A percentile compares a stretch with the other conserved stretches of the same genome.
Evolutionary conservation across 169 alveolate species (phyloP).

Genomic region (Plasmodium malariae): DNA sequence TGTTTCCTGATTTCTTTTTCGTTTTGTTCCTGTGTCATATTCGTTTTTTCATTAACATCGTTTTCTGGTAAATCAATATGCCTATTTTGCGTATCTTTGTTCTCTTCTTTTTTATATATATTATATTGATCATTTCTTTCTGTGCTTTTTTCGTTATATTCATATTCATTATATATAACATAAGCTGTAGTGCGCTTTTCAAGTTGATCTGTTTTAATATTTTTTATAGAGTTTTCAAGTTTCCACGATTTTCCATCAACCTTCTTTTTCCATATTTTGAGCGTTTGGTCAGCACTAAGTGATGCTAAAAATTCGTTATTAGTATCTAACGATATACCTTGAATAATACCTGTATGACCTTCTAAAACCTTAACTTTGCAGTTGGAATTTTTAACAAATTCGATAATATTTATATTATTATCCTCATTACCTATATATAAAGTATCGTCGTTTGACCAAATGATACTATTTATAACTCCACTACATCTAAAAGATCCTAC

Average conservation of each 20-base stretch:
- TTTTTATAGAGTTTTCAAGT: slow-evolving; percentile 76
- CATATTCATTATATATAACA: slow-evolving; percentile 44
- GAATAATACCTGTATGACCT: slow-evolving; percentile 89
- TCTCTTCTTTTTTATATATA: slow-evolving; percentile 14
- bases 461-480: slow-evolving; percentile 62
- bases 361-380: slow-evolving; percentile 84
- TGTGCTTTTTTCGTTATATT: slow-evolving; percentile 25
- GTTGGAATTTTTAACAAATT: slow-evolving; percentile 69
- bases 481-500: slow-evolving; percentile 86
- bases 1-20: slow-evolving; percentile 14
- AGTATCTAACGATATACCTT: slow-evolving; percentile 88
- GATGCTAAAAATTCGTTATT: slow-evolving; percentile 88
- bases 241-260: slow-evolving; percentile 85
- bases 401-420: slow-evolving; percentile 72
- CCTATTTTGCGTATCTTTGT: background rate
- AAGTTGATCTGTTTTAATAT: slow-evolving; percentile 63
- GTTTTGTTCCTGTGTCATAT: slow-evolving; percentile 55
- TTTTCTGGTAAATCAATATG: slow-evolving; percentile 7
- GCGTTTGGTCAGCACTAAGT: slow-evolving; percentile 91
- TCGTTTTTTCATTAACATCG: background rate
- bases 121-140: slow-evolving; percentile 15
- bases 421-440: slow-evolving; percentile 71
- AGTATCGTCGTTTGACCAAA: slow-evolving; percentile 66
- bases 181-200: slow-evolving; percentile 50
- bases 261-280: slow-evolving; percentile 85